A percentile compares a stretch with the other conserved stretches of the same genome.
These are phyloP conservation scores for Cadophora luteo-olivacea DNA, from an alignment of 2,329 filamentous ascomycete genomes.

Conservation along the genomic window DNA sequence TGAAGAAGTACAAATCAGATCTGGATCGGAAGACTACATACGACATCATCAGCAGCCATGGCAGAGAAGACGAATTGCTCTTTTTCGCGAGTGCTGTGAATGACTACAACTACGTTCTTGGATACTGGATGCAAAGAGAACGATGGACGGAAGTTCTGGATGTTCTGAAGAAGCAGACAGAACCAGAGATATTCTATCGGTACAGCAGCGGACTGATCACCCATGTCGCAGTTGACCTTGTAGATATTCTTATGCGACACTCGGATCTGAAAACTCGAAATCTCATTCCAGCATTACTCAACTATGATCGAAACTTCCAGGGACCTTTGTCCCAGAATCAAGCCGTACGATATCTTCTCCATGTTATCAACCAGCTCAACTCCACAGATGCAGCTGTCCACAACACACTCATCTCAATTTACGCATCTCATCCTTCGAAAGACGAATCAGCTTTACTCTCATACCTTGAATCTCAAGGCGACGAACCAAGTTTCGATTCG, in stretches of 20 bases:
- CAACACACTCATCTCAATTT: slow-evolving; percentile 96
- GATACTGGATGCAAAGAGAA: slow-evolving; percentile 97
- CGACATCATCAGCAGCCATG: slow-evolving; percentile 94
- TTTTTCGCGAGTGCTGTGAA: slow-evolving; percentile 88
- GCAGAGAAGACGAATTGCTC: slow-evolving; percentile 88
- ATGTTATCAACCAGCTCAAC: slow-evolving; percentile 86
- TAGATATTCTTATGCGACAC: slow-evolving; percentile 97
- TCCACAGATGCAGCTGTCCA: slow-evolving; percentile 87
- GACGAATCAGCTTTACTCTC: slow-evolving; percentile 86
- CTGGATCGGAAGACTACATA: slow-evolving; percentile 92
- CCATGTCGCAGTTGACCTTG: slow-evolving; percentile 80
- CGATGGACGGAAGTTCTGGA: slow-evolving; percentile 86
- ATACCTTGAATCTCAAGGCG: slow-evolving; percentile 90
- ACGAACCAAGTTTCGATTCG: slow-evolving; percentile 87
- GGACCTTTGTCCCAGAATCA: slow-evolving; percentile 80
- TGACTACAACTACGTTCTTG: slow-evolving; percentile 93
- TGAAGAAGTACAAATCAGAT: slow-evolving; percentile 82
- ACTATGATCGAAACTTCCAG: slow-evolving; percentile 83
- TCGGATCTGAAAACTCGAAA: slow-evolving; percentile 82
- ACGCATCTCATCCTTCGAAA: slow-evolving; percentile 82
- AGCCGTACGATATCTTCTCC: slow-evolving; percentile 90
- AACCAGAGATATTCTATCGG: slow-evolving; percentile 92
- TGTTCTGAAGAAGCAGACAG: slow-evolving; percentile 91
- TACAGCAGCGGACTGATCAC: slow-evolving; percentile 98
- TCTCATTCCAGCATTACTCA: slow-evolving; percentile 90